Conservation (phyloP, 148 eudicot species). For the Silene uniflora region DNA sequence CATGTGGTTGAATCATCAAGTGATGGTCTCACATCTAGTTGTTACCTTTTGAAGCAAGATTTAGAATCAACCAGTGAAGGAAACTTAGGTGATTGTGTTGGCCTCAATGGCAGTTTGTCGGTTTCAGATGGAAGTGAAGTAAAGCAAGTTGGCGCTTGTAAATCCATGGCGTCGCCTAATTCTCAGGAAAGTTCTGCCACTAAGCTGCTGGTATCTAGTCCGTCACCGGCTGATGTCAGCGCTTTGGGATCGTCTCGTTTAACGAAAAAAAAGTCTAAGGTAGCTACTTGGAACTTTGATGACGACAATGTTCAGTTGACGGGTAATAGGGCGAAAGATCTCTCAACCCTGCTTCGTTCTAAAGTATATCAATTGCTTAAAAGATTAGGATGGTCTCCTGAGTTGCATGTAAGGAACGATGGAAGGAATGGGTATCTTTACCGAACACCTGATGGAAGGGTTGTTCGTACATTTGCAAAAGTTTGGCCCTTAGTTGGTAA, state of each 20-base stretch:
- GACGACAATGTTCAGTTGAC: constrained; percentile 36
- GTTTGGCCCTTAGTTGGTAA: constrained; percentile 77
- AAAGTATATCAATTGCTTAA: constrained; percentile 51
- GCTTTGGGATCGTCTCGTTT: constrained; percentile 29
- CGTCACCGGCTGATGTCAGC: constrained; percentile 24
- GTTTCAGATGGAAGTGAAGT: constrained; percentile 44
- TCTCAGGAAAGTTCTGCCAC: constrained; percentile 79
- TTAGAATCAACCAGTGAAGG: constrained; percentile 27
- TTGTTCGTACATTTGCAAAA: constrained; percentile 62
- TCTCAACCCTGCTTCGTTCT: constrained; percentile 65
- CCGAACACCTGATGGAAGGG: constrained; percentile 63
- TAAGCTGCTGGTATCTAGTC: constrained; percentile 40
- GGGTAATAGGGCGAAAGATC: constrained; percentile 43
- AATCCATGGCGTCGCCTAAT: constrained; percentile 60
- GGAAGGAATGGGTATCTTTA: constrained; percentile 54
- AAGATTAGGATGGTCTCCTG: constrained; percentile 74
- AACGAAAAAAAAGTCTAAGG: constrained; percentile 34
- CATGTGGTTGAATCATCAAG: constrained; percentile 79
- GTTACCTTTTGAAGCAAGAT: constrained; percentile 51
- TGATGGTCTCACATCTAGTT: constrained; percentile 55
- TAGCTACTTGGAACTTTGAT: constrained; percentile 34
- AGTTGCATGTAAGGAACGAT: constrained; percentile 55
- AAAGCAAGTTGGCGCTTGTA: constrained; percentile 47
- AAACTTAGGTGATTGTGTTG: constrained; percentile 25
- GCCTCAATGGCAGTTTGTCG: constrained; percentile 31